Evolutionary conservation across 2,329 filamentous ascomycete species (phyloP).

Genomic region (Verticillium alfalfae): DNA sequence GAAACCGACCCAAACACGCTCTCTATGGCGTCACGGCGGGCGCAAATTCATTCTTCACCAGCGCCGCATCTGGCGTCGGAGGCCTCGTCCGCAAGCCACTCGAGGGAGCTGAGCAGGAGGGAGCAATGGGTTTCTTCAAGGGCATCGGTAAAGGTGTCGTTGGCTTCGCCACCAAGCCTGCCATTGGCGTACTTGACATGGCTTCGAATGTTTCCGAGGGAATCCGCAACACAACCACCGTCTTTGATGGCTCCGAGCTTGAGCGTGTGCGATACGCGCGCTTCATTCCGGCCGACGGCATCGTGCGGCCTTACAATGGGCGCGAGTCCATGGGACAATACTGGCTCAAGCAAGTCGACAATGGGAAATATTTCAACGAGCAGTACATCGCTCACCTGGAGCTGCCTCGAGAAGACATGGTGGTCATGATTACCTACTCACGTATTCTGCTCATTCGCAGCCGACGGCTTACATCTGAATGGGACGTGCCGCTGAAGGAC

Average conservation of each 20-base stretch:
- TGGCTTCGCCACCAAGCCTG: constrained; percentile 92
- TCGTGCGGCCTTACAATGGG: constrained; percentile 90
- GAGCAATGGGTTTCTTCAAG: constrained; percentile 91
- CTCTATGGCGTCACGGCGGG: constrained; percentile 93
- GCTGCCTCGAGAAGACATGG: constrained; percentile 79
- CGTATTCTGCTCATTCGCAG: constrained; percentile 88
- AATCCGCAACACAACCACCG: constrained; percentile 96
- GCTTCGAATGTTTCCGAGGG: constrained; percentile 96
- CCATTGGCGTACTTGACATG: constrained; percentile 93
- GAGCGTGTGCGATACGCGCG: constrained; percentile 91
- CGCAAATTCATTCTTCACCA: constrained; percentile 90
- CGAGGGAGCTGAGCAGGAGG: constrained; percentile 93
- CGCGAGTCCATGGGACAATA: constrained; percentile 94
- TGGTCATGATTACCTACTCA: constrained; percentile 82
- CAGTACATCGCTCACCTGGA: constrained; percentile 96
- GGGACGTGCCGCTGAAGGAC: constrained; percentile 94
- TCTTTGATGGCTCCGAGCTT: constrained; percentile 91
- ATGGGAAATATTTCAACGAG: constrained; percentile 96
- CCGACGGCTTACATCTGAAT: constrained; percentile 80
- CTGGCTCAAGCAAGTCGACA: constrained; percentile 98
- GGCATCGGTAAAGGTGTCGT: constrained; percentile 93
- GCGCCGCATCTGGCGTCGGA: constrained; percentile 87
- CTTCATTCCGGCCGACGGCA: constrained; percentile 86
- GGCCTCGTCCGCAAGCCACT: constrained; percentile 90
- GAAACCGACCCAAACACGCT: constrained; percentile 94